Conservation (phyloP, 129 eudicot genomes). For the Arctium lappa region DNA sequence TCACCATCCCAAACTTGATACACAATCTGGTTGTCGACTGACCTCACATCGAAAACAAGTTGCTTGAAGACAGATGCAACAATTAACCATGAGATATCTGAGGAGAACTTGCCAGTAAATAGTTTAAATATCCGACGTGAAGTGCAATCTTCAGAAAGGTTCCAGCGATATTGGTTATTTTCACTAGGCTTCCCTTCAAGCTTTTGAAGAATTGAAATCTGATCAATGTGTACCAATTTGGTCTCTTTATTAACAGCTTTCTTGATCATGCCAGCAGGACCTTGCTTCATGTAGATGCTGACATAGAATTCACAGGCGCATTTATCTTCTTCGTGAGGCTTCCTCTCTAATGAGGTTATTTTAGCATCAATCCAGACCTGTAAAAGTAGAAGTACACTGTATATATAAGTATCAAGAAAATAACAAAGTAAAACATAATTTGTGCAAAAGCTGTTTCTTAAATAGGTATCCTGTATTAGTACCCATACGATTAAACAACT, state of each 20-base stretch:
- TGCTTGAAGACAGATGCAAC: conserved; percentile 73
- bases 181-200: conserved; percentile 73
- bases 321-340: conserved; percentile 59
- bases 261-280: conserved; percentile 45
- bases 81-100: conserved; percentile 82
- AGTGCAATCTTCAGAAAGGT: conserved; percentile 63
- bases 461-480: neutral
- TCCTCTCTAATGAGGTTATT: conserved; percentile 83
- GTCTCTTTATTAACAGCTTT: conserved; percentile 54
- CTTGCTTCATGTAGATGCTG: conserved; percentile 59
- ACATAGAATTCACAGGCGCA: conserved; percentile 71
- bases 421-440: neutral
- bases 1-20: conserved; percentile 67
- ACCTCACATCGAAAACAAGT: conserved; percentile 58
- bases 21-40: conserved; percentile 58
- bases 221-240: conserved; percentile 43
- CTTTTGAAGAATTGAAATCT: conserved; percentile 65
- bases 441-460: neutral
- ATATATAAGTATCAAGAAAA: conserved; percentile 1
- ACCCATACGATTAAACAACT: neutral
- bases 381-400: neutral
- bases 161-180: conserved; percentile 72
- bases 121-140: conserved; percentile 50
- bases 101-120: conserved; percentile 64
- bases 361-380: conserved; percentile 89